Evolutionary conservation across 2,329 filamentous ascomycete genomes (phyloP), one percentile per base, ranked within the genome.

Genomic region (Xylariomycetidae sp.): DNA sequence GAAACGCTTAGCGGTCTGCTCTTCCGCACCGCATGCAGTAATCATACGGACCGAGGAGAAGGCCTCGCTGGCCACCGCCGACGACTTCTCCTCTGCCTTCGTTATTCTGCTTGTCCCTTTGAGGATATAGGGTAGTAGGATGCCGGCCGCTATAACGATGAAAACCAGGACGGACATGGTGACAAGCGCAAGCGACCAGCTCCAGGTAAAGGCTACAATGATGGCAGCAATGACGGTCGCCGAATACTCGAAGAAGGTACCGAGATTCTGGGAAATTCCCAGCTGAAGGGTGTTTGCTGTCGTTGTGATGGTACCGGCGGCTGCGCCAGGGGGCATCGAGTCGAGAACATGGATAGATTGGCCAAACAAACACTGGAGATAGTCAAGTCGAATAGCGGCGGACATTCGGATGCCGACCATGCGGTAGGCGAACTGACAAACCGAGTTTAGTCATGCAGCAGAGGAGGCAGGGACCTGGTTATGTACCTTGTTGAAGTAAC

Each of bases 281-380:
- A 79, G 59, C 54, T 82, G 77, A n/a, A 82, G 59, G 2, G 66
- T 69, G 50, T 81, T 82, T 39, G 75, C 72, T 2, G 75, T 76
- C 2, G 73, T 70, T 0, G 78, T 82, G 40, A 82, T 80, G 22
- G 77, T 77, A 10, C 67, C 68, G 0, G 76, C 76, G 0, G 74
- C 72, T n/a, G 72, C 64, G 2, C 79, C 79, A 1, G 75, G 63
- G 0, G 74, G 70, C 64, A 79, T 74, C 12, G 74, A 74, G 54
- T 85, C 81, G 27, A 85, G 74, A 22, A 80, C 76, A 39, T 79
- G 74, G 28, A 85, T 72, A 30, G 77, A 75, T 53, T 85, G 79
- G 3, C 65, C 61, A 31, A 88, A 76, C 4, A 85, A 67, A 24
- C 68, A 65, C 29, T 70, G 65, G 12, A 88, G 64, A 46, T 84